phyloP scores from a whole-genome alignment of 441 rosid species.

The Macaranga tanarius region DNA sequence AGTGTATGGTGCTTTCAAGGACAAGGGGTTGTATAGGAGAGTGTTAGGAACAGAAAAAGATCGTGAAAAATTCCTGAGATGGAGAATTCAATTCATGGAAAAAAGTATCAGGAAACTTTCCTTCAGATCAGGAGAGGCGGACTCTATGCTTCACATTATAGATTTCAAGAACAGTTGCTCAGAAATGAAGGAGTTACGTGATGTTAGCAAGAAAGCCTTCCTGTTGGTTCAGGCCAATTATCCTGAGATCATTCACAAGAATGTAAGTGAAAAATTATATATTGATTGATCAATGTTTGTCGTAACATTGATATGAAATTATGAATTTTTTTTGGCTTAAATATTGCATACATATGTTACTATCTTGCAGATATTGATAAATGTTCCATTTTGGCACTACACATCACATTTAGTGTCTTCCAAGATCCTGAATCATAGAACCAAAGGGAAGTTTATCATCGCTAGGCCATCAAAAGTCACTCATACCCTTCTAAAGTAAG shows the following conservation, averaged over 20 bases:
- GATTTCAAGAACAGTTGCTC: conserved; percentile 46
- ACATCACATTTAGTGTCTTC: conserved; percentile 34
- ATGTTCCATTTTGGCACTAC: conserved; percentile 53
- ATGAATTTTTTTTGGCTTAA: too few relatives aligned
- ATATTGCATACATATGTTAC: background rate
- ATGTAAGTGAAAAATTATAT: conserved; percentile 28
- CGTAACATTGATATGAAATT: background rate
- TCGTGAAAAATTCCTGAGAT: conserved; percentile 35
- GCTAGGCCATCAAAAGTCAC: conserved; percentile 46
- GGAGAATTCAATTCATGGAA: conserved; percentile 43
- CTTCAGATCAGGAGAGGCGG: conserved; percentile 43
- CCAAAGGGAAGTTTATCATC: conserved; percentile 33
- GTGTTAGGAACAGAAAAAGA: conserved; percentile 32
- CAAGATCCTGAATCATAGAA: conserved; percentile 30
- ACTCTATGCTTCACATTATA: conserved; percentile 50
- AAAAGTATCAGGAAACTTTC: conserved; percentile 36
- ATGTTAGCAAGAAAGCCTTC: conserved; percentile 29
- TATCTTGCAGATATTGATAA: conserved; percentile 47
- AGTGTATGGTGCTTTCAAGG: conserved; percentile 37
- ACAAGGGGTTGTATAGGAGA: conserved; percentile 27
- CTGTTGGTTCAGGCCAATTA: conserved; percentile 40
- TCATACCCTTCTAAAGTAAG: conserved; percentile 53
- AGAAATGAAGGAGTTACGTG: conserved; percentile 36
- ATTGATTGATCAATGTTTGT: too few relatives aligned
- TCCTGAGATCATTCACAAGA: conserved; percentile 47